A percentile compares a stretch with the other conserved stretches of the same genome.
phyloP scores from a whole-genome alignment of 768 basidiomycete species.

The Podaxis sp. region DNA sequence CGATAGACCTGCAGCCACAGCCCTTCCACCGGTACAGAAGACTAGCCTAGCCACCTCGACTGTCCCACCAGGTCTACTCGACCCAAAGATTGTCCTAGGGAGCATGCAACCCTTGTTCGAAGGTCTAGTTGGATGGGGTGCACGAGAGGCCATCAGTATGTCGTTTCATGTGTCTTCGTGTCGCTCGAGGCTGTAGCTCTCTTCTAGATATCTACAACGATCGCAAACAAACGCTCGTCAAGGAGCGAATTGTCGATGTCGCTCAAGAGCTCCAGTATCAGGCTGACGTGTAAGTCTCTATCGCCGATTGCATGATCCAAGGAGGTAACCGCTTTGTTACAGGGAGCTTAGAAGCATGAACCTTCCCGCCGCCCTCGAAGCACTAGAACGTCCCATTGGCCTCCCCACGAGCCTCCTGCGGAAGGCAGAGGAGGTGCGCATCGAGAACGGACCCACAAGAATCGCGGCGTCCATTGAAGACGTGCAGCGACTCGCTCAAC shows the following conservation, averaged over 20 bases:
- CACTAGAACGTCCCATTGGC: constrained; percentile 81
- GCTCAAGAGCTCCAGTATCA: constrained; percentile 62
- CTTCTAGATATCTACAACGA: constrained; percentile 80
- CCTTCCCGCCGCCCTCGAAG: constrained; percentile 84
- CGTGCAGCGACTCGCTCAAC: constrained; percentile 61
- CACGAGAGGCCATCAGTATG: constrained; percentile 83
- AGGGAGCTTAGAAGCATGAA: constrained; percentile 71
- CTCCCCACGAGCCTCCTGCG: constrained; percentile 84
- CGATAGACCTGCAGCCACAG: constrained; percentile 71
- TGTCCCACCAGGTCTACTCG: constrained; percentile 52
- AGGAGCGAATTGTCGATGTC: constrained; percentile 61
- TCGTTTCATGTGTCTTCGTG: constrained; percentile 11
- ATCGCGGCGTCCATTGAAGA: constrained; percentile 74
- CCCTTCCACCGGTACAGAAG: constrained; percentile 62
- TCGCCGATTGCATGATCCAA: neutral
- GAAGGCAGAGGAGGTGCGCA: constrained; percentile 82
- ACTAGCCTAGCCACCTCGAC: constrained; percentile 64
- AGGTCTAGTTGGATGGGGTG: constrained; percentile 82
- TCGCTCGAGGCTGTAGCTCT: neutral
- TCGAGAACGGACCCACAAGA: constrained; percentile 70
- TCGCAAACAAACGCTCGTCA: constrained; percentile 66
- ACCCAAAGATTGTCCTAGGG: constrained; percentile 55
- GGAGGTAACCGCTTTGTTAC: constrained; percentile 4
- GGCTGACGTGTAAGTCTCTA: constrained; percentile 52
- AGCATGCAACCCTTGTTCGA: constrained; percentile 65